Evolutionary conservation across 2,329 filamentous ascomycete species (phyloP).

Genomic region (Chrysoporthe austroafricana): DNA sequence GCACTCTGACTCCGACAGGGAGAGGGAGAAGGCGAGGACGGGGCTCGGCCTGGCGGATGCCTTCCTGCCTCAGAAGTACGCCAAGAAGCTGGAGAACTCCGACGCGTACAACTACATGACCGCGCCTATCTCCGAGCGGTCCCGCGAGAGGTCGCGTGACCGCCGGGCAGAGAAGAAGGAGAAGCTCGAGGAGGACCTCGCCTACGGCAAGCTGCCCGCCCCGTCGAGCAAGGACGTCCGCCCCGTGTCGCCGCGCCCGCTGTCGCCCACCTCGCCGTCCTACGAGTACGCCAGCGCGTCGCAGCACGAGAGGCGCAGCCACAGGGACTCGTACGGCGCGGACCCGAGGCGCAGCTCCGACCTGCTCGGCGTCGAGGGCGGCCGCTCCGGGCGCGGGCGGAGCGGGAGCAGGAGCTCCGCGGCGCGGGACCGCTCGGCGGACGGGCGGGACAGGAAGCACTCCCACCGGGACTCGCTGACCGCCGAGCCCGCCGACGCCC

Average conservation of each 20-base stretch:
- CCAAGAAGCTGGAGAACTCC: slow-evolving; percentile 37
- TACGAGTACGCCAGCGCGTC: slow-evolving; percentile 40
- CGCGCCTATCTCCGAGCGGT: slow-evolving; percentile 34
- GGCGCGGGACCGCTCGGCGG: slow-evolving; percentile 31
- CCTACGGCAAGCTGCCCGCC: slow-evolving; percentile 48
- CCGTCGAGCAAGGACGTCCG: slow-evolving; percentile 27
- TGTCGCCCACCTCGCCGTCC: slow-evolving; percentile 28
- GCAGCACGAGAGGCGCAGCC: slow-evolving; percentile 42
- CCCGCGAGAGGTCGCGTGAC: slow-evolving; percentile 35
- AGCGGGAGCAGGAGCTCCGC: slow-evolving; percentile 29
- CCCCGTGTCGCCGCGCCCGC: slow-evolving; percentile 34
- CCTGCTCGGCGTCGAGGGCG: slow-evolving; percentile 20
- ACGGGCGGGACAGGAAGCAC: slow-evolving; percentile 22
- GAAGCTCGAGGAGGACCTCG: slow-evolving; percentile 48
- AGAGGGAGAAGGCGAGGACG: slow-evolving; percentile 31
- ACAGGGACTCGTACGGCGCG: slow-evolving; percentile 38
- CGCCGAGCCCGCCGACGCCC: slow-evolving; percentile 34
- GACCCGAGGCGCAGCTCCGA: slow-evolving; percentile 29
- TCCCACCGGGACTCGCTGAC: slow-evolving; percentile 38
- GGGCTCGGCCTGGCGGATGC: slow-evolving; percentile 36
- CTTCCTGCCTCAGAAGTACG: slow-evolving; percentile 54
- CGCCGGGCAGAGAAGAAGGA: slow-evolving; percentile 34
- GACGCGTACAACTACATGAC: slow-evolving; percentile 32
- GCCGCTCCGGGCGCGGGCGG: slow-evolving; percentile 32
- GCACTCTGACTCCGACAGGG: slow-evolving; percentile 38